A percentile compares a stretch with the other conserved stretches of the same genome.
phyloP scores from a whole-genome alignment of 2,329 filamentous ascomycete genomes.

The Cercospora berteroae region DNA sequence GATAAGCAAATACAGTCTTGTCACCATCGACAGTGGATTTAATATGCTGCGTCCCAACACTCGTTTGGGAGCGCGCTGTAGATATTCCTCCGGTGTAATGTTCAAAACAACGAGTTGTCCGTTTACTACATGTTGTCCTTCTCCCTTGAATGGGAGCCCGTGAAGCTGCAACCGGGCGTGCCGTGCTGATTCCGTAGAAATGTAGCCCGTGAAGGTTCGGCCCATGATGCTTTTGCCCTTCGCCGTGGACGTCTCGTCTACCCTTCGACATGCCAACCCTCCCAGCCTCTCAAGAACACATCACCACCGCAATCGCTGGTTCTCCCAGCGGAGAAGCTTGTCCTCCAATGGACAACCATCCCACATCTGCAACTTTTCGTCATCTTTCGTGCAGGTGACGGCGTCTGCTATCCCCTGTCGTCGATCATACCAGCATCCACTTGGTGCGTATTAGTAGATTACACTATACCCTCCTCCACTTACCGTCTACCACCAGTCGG shows the following conservation, averaged over 20 bases:
- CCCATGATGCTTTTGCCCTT: not conserved
- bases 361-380: conserved; percentile 1
- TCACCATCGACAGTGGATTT: conserved; percentile 26
- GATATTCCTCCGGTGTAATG: conserved; percentile 15
- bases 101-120: not conserved
- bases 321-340: conserved; percentile 3
- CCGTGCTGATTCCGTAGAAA: not conserved
- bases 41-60: conserved; percentile 18
- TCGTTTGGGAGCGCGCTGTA: conserved; percentile 22
- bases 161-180: not conserved
- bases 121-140: not conserved
- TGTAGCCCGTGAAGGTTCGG: not conserved
- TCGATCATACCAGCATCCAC: conserved; percentile 12
- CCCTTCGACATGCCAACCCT: not conserved
- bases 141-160: not conserved
- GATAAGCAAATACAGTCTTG: conserved; percentile 25
- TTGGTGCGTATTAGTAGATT: conserved; percentile 4
- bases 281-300: not conserved
- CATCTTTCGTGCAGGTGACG: conserved; percentile 7
- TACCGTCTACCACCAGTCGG: not conserved
- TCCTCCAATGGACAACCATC: not conserved
- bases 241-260: not conserved
- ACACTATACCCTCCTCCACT: conserved; percentile 3
- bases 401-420: not conserved
- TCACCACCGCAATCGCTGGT: not conserved